Percentiles rank a stretch among this genome's conserved stretches.
Conservation (phyloP, 805 yeast genomes). For the Spathaspora passalidarum region DNA sequence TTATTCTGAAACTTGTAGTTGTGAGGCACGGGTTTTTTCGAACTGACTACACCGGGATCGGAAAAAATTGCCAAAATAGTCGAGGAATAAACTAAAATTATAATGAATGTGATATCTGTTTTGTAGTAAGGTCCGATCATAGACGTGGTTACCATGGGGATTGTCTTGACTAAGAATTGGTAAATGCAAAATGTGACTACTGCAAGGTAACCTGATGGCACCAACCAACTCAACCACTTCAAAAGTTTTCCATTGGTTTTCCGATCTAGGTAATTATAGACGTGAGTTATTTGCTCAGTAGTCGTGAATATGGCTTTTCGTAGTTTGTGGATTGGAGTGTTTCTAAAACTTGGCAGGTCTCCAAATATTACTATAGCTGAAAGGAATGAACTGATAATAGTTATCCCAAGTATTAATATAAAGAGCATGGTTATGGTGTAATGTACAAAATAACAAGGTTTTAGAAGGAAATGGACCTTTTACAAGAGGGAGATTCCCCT, state of each 20-base stretch:
- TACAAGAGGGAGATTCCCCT: too few species aligned
- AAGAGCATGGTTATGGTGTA: slow-evolving; percentile 7
- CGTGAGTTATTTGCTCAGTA: not conserved
- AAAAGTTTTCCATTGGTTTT: slow-evolving; percentile 8
- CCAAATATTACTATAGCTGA: slow-evolving; percentile 44
- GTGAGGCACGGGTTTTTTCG: slow-evolving; percentile 16
- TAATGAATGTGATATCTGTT: slow-evolving; percentile 26
- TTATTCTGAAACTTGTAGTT: slow-evolving; percentile 26
- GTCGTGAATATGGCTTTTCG: slow-evolving; percentile 8
- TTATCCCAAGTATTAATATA: slow-evolving; percentile 3
- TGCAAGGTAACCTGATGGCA: slow-evolving; percentile 40
- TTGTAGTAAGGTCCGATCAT: slow-evolving; percentile 8
- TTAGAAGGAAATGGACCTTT: not conserved
- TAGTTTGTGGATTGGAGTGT: slow-evolving; percentile 28
- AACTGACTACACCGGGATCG: slow-evolving; percentile 42
- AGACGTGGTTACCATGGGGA: slow-evolving; percentile 6
- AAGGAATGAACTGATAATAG: slow-evolving; percentile 11
- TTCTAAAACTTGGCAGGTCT: slow-evolving; percentile 41
- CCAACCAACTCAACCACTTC: slow-evolving; percentile 37
- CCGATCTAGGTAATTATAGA: slow-evolving; percentile 6
- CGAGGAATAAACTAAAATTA: slow-evolving; percentile 28
- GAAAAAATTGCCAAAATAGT: slow-evolving; percentile 38
- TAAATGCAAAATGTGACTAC: slow-evolving; percentile 33
- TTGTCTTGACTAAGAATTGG: slow-evolving; percentile 30
- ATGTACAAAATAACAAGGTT: too few species aligned